Evolutionary conservation across 2,329 filamentous ascomycete species (phyloP).

Genomic region (Alternaria sp.): DNA sequence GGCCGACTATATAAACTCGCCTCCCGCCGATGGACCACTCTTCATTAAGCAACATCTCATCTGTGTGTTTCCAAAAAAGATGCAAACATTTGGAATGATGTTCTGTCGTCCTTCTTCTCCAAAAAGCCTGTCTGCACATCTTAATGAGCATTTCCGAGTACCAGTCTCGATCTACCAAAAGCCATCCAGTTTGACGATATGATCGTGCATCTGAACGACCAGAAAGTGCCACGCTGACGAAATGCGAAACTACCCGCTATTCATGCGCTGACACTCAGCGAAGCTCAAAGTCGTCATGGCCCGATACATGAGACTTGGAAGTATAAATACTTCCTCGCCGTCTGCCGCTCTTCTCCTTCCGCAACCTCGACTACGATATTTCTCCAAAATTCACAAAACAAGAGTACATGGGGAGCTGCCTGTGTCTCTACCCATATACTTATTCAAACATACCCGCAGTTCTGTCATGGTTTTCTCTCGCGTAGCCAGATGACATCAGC

Average conservation of each 20-base stretch:
- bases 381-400: not conserved
- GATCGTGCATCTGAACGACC: not conserved
- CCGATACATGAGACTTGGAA: not conserved
- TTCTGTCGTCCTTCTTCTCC: not conserved
- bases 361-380: not conserved
- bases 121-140: fast-evolving
- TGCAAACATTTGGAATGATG: too few species aligned
- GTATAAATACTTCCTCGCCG: fast-evolving
- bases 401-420: not conserved
- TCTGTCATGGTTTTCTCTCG: not conserved
- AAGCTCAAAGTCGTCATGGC: fast-evolving
- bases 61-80: too few species aligned
- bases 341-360: not conserved
- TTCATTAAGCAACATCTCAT: too few species aligned
- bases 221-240: not conserved
- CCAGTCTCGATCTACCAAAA: not conserved
- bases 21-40: too few species aligned
- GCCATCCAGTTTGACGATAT: not conserved
- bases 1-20: too few species aligned
- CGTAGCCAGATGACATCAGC: not conserved
- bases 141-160: not conserved
- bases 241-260: not conserved
- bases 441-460: too few species aligned
- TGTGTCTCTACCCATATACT: too few species aligned
- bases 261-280: not conserved